Base-by-base conservation (phyloP, 768 basidiomycete genomes). In the Psilocybe cyanescens region DNA sequence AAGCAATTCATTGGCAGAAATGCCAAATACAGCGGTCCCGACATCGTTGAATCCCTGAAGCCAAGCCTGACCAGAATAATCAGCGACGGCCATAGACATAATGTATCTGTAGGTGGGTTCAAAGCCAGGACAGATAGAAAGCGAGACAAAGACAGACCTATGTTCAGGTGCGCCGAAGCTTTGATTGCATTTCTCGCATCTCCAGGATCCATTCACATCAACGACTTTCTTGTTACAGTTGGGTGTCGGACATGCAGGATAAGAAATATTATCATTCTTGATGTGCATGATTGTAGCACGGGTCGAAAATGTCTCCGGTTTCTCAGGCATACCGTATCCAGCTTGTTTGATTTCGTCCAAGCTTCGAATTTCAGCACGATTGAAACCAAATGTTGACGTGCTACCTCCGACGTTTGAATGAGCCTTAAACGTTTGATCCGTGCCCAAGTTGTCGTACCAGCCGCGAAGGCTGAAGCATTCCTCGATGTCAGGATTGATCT, bases 31-130 rank as follows among this genome's bases (percentile, higher is more conserved):
- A 3, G 79, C 76, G 55, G 86, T 74, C 4, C 95, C 97, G 35
- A 90, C 86, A 5, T 99, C 97, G 71, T 99, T 97, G 81, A 99
- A 99, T 3, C 92, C 94, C 64, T 93, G 92, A 48, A 98, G 78
- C 97, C 97, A 99, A 16, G 87, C 83, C 73, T 96, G 93, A 19
- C 87, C 89, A 16, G 94, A 92, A 77, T 88, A 85, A 73, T 99
- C 97, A n/a, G 93, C 85, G 2, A 94, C 89, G 50, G 92, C 92
- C 78, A 97, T 81, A 41, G 87, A 84, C 65, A 99, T 81, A 69
- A 97, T 88, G 66, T 91, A 94, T 56, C 91, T 92, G 51, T 35
- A 57, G 14, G 29, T 33, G 11, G 41, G 37, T 59, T 57, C 45
- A 53, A 31, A 41, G 30, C 19, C 12, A 28, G 24, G 28, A 31